Base-by-base conservation (phyloP, 495 filamentous ascomycete species). In the Penicillium coffeae region DNA sequence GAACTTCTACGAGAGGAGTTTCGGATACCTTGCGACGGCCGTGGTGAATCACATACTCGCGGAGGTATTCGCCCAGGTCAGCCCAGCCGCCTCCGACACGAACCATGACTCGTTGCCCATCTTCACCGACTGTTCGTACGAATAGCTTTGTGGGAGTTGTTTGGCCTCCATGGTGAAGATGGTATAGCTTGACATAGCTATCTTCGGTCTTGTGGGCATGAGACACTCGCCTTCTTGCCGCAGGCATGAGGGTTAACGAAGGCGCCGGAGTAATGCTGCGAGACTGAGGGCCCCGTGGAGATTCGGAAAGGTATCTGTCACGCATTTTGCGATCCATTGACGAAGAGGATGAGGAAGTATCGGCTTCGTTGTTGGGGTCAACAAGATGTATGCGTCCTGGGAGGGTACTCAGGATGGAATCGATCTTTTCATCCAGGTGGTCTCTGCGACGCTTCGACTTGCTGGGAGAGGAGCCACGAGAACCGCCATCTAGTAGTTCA, bases 21-120 rank as follows among this genome's bases (percentile, higher is more conserved):
- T 73, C 69, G 12, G 66, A 65, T 3, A 70, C 62, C 33, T 69
- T 66, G 19, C 74, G 70, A 25, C 69, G 66, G 16, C 89, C 86
- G 62, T 97, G 93, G 64, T 98, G 93, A 38, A 81, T 78, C 16
- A 89, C 90, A 58, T 95, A 98, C 62, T 95, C 88, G 52, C 86
- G 83, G n/a, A 98, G 75, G 61, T 95, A 97, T 65, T 96, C 92
- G 20, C 85, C 90, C 18, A 98, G 72, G 62, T 98, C 93, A 12
- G 90, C 88, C 93, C 93, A 98, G 30, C 93, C 93, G 48, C 93
- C 93, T 13, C 93, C 93, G 16, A 97, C 89, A 46, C 93, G 86
- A 8, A 96, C 94, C 90, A 98, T 96, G 37, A 97, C 90, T 21
- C 93, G 82, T 64, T 95, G 89, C n/a, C 86, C 85, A 21, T 81